Evolutionary conservation across 164 flowering plant species (phyloP).

Genomic region (Dillenia turbinata): DNA sequence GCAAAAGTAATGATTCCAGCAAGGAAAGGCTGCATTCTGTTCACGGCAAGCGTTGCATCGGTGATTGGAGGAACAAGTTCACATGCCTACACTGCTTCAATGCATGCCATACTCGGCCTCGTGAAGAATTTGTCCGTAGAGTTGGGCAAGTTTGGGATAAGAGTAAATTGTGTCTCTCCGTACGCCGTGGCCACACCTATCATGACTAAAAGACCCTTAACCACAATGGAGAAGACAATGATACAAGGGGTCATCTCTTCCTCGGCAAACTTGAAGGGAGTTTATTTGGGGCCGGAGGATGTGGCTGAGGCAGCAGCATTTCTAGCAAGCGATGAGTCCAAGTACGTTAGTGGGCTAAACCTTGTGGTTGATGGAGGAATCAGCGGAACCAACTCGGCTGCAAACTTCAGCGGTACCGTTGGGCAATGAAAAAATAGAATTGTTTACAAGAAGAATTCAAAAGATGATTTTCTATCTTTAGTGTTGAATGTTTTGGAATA

Average conservation of each 20-base stretch:
- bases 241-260: too few species aligned
- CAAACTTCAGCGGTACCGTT: too few species aligned
- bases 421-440: too few species aligned
- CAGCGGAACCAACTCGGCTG: conserved; percentile 4
- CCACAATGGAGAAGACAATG: conserved; percentile 1
- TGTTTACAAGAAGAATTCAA: too few species aligned
- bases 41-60: conserved; percentile 27
- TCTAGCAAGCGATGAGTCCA: conserved; percentile 21
- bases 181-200: conserved; percentile 24
- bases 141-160: conserved; percentile 38
- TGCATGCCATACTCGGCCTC: conserved; percentile 32
- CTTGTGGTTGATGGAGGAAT: conserved; percentile 24
- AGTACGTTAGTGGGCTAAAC: conserved; percentile 21
- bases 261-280: conserved; percentile 12
- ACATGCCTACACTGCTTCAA: conserved; percentile 28
- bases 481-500: too few species aligned
- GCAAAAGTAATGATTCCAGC: conserved; percentile 36
- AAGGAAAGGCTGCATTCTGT: conserved; percentile 23
- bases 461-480: too few species aligned
- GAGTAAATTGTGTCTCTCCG: conserved; percentile 50
- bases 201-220: not conserved
- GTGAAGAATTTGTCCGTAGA: conserved; percentile 35
- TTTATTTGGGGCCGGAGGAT: not conserved
- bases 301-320: conserved; percentile 11
- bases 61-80: conserved; percentile 5